A percentile compares a stretch with the other conserved stretches of the same genome.
Evolutionary conservation across 768 basidiomycete species (phyloP).

Genomic region (Leccinum disarticulatum): DNA sequence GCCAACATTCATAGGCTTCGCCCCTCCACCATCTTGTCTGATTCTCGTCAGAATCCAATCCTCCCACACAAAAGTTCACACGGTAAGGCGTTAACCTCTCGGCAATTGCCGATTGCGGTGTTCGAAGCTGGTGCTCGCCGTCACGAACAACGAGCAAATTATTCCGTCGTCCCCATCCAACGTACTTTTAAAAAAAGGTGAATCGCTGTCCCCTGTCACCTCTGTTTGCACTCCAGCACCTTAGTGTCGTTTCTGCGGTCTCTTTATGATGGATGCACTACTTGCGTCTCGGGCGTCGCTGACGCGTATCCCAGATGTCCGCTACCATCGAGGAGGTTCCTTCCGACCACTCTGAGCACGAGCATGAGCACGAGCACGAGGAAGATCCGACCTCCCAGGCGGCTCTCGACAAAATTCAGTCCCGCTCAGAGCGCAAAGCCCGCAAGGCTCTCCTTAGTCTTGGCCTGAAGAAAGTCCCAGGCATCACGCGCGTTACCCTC

Average conservation of each 20-base stretch:
- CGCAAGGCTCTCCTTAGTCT: slow-evolving; percentile 89
- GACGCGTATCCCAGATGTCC: slow-evolving; percentile 54
- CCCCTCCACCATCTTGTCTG: too few relatives aligned
- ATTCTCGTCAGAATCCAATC: too few relatives aligned
- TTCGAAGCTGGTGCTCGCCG: slow-evolving; percentile 27
- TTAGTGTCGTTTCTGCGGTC: neutral
- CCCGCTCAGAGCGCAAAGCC: slow-evolving; percentile 92
- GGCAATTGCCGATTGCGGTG: slow-evolving; percentile 29
- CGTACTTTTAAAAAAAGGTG: slow-evolving; percentile 24
- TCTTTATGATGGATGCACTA: slow-evolving; percentile 31
- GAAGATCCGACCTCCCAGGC: slow-evolving; percentile 85
- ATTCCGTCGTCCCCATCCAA: slow-evolving; percentile 15
- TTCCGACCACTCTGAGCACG: slow-evolving; percentile 79
- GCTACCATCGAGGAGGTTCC: slow-evolving; percentile 75
- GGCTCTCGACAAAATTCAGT: slow-evolving; percentile 90
- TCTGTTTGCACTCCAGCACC: neutral
- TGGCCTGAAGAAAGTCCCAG: slow-evolving; percentile 89
- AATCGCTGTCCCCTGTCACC: neutral
- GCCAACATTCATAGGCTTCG: too few relatives aligned
- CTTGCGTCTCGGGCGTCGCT: slow-evolving; percentile 31
- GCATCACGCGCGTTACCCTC: slow-evolving; percentile 93
- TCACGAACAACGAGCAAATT: slow-evolving; percentile 36
- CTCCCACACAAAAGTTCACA: too few relatives aligned
- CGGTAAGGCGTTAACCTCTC: slow-evolving; percentile 1
- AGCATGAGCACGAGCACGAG: slow-evolving; percentile 70